Percentiles rank a stretch among this genome's conserved stretches.
phyloP scores from a whole-genome alignment of 2,329 filamentous ascomycete genomes.

The Neoarthrinium moseri region DNA sequence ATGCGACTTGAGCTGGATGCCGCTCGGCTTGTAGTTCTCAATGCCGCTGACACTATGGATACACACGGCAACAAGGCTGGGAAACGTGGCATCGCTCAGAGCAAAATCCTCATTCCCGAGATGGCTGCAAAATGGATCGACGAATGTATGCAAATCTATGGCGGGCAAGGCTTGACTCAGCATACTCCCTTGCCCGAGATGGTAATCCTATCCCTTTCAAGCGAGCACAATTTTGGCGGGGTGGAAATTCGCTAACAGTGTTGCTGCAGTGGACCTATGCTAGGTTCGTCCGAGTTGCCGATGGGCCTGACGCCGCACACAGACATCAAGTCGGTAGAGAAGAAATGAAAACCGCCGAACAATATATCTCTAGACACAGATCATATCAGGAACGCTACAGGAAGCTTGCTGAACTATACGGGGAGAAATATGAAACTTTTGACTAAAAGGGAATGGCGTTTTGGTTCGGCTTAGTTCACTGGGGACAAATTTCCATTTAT shows the following conservation, averaged over 20 bases:
- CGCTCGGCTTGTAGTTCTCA: constrained; percentile 37
- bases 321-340: constrained; percentile 39
- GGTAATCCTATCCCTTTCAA: no score
- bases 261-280: constrained; percentile 45
- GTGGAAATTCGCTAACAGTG: no score
- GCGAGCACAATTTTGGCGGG: no score
- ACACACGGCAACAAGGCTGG: constrained; percentile 37
- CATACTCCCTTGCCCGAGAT: constrained; percentile 39
- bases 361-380: constrained; percentile 30
- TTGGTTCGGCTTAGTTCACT: no score
- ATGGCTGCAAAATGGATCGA: constrained; percentile 37
- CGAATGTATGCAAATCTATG: constrained; percentile 41
- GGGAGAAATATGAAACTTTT: constrained; percentile 13
- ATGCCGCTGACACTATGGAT: constrained; percentile 40
- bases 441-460: not conserved
- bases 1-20: constrained; percentile 39
- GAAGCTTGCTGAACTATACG: constrained; percentile 32
- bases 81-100: constrained; percentile 31
- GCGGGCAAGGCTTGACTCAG: constrained; percentile 38
- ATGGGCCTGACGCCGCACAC: constrained; percentile 39
- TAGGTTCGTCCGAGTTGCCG: constrained; percentile 37
- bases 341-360: constrained; percentile 37
- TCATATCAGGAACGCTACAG: constrained; percentile 31
- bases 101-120: constrained; percentile 39
- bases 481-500: no score